Base-by-base conservation (phyloP, 1,284 basidiomycete species). In the Mycosarcoma mackinlayi region DNA sequence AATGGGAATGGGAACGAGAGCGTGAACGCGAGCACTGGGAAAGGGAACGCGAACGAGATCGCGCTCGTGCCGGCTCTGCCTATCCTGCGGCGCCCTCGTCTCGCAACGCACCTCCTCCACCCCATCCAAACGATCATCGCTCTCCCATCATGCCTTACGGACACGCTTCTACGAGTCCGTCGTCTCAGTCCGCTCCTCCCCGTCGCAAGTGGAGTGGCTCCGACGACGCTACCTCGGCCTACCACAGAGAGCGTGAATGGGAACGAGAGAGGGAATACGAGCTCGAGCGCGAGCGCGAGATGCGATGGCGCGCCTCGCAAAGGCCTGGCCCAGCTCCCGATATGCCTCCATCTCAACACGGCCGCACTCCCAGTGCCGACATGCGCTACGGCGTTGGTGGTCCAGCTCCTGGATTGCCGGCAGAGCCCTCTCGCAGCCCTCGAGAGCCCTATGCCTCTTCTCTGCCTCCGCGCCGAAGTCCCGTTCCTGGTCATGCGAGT, bases 161-260 rank as follows among this genome's bases (percentile, higher is more conserved):
- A 6, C 60, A 52, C 31, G 19, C 57, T 21, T 45, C 56, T n/a
- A 54, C 46, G 24, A 65, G 53, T 28, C 61, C 73, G 4, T 55
- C 73, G 8, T 63, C 66, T 10, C 56, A 72, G n/a, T 52, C 63
- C 4, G 65, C 51, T 31, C 62, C 64, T 38, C 55, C 74, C 6
- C 45, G 75, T 14, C 61, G 75, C 55, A 73, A 77, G 40, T 76
- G 74, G 76, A 74, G 74, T 49, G 71, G 59, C 27, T 61, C 76
- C 21, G 60, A 73, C 23, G 75, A 71, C 19, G 73, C 53, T 28
- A 45, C 57, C 11, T 47, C 62, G 14, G 61, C 45, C 31, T 62
- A 64, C 27, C 61, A 58, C n/a, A 41, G 54, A 30, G 62, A 64
- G 18, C 53, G 61, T n/a, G 65, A 73, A 19, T 67, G 64, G 64